Evolutionary conservation across 345 rosid genomes (phyloP).

Genomic region (Euclidium syriacum): DNA sequence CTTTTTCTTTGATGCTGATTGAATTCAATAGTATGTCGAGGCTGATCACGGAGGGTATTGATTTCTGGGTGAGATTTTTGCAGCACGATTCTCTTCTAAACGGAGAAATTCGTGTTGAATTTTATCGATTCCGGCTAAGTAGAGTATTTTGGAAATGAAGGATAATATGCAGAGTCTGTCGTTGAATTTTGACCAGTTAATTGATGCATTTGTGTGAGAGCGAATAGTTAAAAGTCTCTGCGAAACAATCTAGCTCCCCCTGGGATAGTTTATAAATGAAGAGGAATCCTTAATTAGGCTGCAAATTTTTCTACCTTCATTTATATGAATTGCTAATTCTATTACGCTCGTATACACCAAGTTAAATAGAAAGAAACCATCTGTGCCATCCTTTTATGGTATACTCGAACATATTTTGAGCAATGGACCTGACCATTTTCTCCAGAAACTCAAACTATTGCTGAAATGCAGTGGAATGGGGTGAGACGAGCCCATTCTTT

Average conservation of each 20-base stretch:
- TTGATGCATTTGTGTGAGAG: background rate
- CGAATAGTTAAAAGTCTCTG: too few relatives aligned
- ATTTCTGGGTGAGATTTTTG: background rate
- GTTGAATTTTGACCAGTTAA: background rate
- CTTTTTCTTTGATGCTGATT: background rate
- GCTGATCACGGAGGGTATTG: background rate
- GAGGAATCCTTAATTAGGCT: too few relatives aligned
- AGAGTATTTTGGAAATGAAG: background rate
- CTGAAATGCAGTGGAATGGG: slow-evolving; percentile 30
- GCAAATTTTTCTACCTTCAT: too few relatives aligned
- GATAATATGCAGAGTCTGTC: background rate
- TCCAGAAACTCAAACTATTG: slow-evolving; percentile 26
- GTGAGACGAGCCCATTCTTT: slow-evolving; percentile 19
- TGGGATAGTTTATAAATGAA: too few relatives aligned
- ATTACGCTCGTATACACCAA: too few relatives aligned
- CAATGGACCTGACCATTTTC: slow-evolving; percentile 23
- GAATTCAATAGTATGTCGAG: background rate
- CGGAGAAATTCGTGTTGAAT: background rate
- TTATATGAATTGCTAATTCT: too few relatives aligned
- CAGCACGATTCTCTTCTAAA: background rate
- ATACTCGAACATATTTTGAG: slow-evolving; percentile 3
- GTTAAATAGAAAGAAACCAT: background rate
- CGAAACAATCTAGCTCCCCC: too few relatives aligned
- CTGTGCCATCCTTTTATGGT: background rate
- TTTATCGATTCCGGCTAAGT: background rate